Evolutionary conservation across 2,329 filamentous ascomycete genomes (phyloP), one percentile per base, ranked within the genome.

Genomic region (Pseudocercospora crystallina): DNA sequence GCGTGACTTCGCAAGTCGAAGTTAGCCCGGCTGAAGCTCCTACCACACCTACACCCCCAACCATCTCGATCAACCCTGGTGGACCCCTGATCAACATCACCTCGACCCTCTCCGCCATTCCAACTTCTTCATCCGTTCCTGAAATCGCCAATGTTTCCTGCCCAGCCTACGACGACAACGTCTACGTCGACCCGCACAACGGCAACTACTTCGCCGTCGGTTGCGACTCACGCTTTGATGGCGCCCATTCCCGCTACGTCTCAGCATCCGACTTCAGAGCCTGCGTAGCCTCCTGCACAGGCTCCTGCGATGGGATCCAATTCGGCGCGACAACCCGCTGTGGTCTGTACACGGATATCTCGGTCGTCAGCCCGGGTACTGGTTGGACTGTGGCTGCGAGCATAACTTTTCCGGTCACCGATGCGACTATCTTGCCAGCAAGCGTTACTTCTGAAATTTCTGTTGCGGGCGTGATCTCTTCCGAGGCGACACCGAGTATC

Each of bases 311-410:
- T 43, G 59, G 52, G 8, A 42, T 56, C 1, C 54, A 57, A 12
- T 61, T 57, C 31, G 59, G 59, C n/a, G 50, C 47, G 36, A 48
- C 47, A 8, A 55, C 49, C 11, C 53, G 59, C 35, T 61, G 59
- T 17, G 59, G 57, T 9, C 37, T 61, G 2, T 59, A 57, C 44
- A 58, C 54, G 5, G 47, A 49, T 36, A 52, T 60, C 35, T 57
- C 51, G 5, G 49, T 58, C n/a, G 43, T 54, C 12, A 49, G 51
- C 4, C 43, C 52, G 12, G 58, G 50, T 14, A 46, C 46, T 15
- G 51, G 52, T 3, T 58, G 58, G 57, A 61, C 60, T n/a, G 45
- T 50, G n/a, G 58, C 48, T 8, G 49, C 51, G 15, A 48, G 49
- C 37, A 53, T 59, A 30, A 51, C 46, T 11, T 35, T 45, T 32